Evolutionary conservation across 148 eudicot species (phyloP).

Genomic region (Nyssa sinensis): DNA sequence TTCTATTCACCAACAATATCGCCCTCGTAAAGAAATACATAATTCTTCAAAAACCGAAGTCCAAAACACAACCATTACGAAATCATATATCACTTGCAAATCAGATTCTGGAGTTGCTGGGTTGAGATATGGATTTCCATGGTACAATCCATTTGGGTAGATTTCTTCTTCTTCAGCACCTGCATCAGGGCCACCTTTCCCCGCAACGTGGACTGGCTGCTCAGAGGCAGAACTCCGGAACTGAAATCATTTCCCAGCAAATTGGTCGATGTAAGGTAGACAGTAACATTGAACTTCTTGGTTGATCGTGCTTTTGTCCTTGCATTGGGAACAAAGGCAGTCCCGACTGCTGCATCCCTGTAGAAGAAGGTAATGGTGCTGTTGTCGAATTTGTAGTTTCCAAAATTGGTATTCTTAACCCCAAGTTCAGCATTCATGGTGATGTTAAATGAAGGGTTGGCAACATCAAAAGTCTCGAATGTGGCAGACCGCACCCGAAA

Average conservation of each 20-base stretch:
- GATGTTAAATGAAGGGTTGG: conserved; percentile 14
- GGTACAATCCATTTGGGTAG: conserved; percentile 17
- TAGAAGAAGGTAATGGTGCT: not conserved
- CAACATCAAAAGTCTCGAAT: not conserved
- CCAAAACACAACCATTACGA: no score
- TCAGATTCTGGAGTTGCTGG: not conserved
- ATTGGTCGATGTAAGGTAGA: not conserved
- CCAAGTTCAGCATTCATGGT: conserved; percentile 15
- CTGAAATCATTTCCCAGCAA: not conserved
- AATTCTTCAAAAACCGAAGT: no score
- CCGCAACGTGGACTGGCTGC: conserved; percentile 1
- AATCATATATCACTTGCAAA: not conserved
- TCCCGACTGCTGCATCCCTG: not conserved
- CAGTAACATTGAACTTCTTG: conserved; percentile 15
- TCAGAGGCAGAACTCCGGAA: conserved; percentile 20
- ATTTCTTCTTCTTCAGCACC: conserved; percentile 19
- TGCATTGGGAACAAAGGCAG: not conserved
- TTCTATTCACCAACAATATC: no score
- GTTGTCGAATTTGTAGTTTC: not conserved
- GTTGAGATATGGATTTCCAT: not conserved
- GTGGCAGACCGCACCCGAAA: conserved; percentile 1
- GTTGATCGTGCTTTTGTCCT: conserved; percentile 9
- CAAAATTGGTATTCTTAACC: conserved; percentile 20
- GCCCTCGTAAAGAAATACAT: no score
- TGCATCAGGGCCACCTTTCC: conserved; percentile 19